phyloP scores from a whole-genome alignment of 179 eudicot species.

The Nepenthes alata region DNA sequence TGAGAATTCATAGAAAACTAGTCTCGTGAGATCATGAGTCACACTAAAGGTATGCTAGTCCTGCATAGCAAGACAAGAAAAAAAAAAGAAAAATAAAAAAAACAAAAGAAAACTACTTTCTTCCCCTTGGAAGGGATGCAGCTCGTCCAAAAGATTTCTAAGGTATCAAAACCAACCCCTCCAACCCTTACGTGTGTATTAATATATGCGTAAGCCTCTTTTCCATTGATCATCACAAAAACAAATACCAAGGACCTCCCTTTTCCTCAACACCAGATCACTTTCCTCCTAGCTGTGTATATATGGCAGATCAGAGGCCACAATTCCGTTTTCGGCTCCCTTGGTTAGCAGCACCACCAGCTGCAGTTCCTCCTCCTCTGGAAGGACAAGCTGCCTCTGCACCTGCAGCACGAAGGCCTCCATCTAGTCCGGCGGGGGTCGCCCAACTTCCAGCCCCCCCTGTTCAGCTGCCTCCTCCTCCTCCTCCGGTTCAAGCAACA shows the following conservation, averaged over 20 bases:
- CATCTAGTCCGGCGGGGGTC: constrained; percentile 19
- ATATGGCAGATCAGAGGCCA: constrained; percentile 34
- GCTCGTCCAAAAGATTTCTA: not conserved
- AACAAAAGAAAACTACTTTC: too few relatives aligned
- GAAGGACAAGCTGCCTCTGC: constrained; percentile 2
- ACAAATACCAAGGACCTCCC: not conserved
- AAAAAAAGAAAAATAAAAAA: too few relatives aligned
- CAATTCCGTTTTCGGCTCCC: constrained; percentile 38
- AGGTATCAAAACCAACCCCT: constrained; percentile 14
- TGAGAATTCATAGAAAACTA: too few relatives aligned
- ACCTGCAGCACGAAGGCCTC: constrained; percentile 16
- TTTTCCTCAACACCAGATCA: not conserved
- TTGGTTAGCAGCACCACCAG: constrained; percentile 20
- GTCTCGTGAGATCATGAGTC: too few relatives aligned
- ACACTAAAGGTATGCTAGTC: too few relatives aligned
- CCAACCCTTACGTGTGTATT: not conserved
- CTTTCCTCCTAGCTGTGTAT: not conserved
- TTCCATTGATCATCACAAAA: not conserved
- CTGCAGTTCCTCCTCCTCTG: constrained; percentile 3
- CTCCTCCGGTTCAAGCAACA: constrained; percentile 16
- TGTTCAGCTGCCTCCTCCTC: constrained; percentile 10
- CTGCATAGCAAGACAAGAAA: too few relatives aligned
- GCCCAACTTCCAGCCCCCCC: constrained; percentile 6
- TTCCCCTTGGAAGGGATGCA: too few relatives aligned
- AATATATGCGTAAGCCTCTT: not conserved